Evolutionary conservation across 495 filamentous ascomycete species (phyloP).

Genomic region (Neurospora pannonica): DNA sequence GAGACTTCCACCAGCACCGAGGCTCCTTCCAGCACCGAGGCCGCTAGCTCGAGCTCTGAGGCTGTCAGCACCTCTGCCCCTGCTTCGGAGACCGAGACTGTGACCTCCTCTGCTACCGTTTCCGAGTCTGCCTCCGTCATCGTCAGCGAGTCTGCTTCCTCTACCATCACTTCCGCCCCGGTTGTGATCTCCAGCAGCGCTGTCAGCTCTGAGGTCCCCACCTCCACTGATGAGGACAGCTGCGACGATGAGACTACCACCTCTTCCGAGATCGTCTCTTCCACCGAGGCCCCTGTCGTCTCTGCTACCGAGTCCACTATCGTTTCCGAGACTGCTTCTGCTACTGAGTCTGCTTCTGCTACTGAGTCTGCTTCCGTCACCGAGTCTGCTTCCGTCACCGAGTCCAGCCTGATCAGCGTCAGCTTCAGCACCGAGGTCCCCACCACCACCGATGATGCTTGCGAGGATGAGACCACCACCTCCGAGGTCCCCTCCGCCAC

Average conservation of each 20-base stretch:
- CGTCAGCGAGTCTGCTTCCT: neutral
- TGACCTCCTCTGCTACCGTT: neutral
- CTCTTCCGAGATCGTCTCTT: neutral
- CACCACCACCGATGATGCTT: constrained; percentile 1
- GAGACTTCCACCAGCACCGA: neutral
- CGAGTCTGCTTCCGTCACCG: neutral
- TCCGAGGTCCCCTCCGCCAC: neutral
- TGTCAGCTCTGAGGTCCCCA: constrained; percentile 6
- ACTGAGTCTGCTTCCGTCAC: neutral
- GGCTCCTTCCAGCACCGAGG: neutral
- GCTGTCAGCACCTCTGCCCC: neutral
- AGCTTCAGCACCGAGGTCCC: constrained; percentile 1
- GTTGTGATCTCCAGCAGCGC: constrained; percentile 8
- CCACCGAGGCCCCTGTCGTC: constrained; percentile 1
- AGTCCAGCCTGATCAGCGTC: neutral
- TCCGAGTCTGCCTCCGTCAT: neutral
- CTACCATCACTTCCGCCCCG: constrained; percentile 8
- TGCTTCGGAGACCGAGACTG: neutral
- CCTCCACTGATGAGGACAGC: neutral
- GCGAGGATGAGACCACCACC: neutral
- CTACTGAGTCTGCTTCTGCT: neutral
- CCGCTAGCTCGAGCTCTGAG: constrained; percentile 1
- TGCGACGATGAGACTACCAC: neutral
- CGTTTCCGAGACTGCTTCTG: too few relatives aligned
- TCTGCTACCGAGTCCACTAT: neutral